Evolutionary conservation across 169 alveolate genomes (phyloP), one percentile per base, ranked within the genome.

Genomic region (Theileria annulata): DNA sequence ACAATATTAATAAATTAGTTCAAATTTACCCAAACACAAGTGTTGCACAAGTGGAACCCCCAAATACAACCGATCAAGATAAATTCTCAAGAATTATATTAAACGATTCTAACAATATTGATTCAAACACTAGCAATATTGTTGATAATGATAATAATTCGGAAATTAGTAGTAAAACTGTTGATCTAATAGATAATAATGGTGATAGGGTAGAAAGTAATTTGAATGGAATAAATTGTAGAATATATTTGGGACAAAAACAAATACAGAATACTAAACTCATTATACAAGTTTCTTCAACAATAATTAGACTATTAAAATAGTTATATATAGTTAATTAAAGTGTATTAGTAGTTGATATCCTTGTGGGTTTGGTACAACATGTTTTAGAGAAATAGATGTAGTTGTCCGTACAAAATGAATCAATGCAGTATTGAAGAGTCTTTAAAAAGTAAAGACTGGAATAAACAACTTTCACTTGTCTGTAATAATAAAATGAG

Each of bases 401-500:
- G 88, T 58, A 72, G 79, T 23, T 82, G 88, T 42, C 88, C 88
- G 6, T 30, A 21, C 8, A n/a, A 23, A 19, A 82, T 64, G 33
- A 21, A 1, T 42, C 73, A 78, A 1, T 82, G 88, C 48, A 56
- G 84, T 56, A 66, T 82, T 9, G n/a, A 35, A 47, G 88, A 82
- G 60, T 82, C 88, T 15, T 54, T 82, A 23, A 70, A 69, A 56
- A 71, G 79, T 19, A 71, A 19, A 30, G 68, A 68, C 13, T 82
- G 85, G 85, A 67, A 75, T 33, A 72, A 67, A 60, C 35, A 54
- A 73, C 66, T 76, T 27, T 42, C 68, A 47, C 56, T 74, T 15
- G 35, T 84, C 62, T 84, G 90, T 54, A 56, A 19, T 27, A 62
- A 84, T 63, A 69, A 69, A 42, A 77, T 84, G 90, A 76, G 87